phyloP scores from a whole-genome alignment of 208 protist species.

The Angomonas desouzai region DNA sequence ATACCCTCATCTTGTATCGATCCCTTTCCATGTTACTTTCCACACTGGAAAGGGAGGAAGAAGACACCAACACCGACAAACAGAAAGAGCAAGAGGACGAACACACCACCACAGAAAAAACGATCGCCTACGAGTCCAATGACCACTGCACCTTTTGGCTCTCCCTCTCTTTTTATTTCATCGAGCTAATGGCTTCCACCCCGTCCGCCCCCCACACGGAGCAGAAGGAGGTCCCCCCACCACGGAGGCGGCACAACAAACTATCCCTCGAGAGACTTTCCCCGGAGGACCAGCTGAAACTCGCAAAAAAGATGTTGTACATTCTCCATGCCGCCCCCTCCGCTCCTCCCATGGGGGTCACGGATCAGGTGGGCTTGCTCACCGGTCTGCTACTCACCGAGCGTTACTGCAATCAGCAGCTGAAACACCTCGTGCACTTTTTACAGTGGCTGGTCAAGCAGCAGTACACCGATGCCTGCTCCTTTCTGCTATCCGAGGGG shows the following conservation, averaged over 20 bases:
- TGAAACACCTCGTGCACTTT: not conserved
- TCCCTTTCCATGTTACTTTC: not conserved
- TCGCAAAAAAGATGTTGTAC: not conserved
- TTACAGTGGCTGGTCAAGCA: conserved; percentile 2
- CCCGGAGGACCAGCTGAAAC: not conserved
- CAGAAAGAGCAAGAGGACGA: not conserved
- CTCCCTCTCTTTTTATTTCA: conserved; percentile 41
- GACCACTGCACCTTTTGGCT: conserved; percentile 52
- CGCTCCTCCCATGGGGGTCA: not conserved
- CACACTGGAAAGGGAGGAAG: not conserved
- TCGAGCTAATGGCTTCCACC: conserved; percentile 20
- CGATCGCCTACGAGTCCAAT: not conserved
- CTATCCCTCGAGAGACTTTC: not conserved
- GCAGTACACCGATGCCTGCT: not conserved
- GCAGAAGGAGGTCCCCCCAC: too few species aligned
- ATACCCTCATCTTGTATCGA: not conserved
- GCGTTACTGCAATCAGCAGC: not conserved
- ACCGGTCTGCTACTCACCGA: not conserved
- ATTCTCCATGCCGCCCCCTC: not conserved
- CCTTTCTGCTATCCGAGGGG: not conserved
- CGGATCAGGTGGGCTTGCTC: not conserved
- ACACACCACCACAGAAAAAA: not conserved
- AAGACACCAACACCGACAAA: too few species aligned
- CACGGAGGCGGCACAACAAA: not conserved
- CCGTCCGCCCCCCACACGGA: too few species aligned